phyloP scores from a whole-genome alignment of 345 rosid genomes.

The Carallia pectinifolia region DNA sequence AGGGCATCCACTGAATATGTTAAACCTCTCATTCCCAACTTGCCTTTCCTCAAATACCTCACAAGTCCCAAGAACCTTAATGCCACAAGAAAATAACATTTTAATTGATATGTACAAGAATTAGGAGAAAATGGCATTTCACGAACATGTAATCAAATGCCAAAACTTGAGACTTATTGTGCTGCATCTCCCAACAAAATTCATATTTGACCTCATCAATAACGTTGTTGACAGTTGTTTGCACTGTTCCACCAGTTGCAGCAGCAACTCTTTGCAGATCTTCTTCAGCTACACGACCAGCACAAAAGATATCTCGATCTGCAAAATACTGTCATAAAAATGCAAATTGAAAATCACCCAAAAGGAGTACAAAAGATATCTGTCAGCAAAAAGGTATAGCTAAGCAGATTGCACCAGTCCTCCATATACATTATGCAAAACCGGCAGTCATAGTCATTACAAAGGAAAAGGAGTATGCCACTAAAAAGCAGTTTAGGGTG shows the following conservation, averaged over 20 bases:
- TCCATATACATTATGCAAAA: too few relatives aligned
- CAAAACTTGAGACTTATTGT: not conserved
- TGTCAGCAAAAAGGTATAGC: too few relatives aligned
- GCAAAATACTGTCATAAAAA: constrained; percentile 81
- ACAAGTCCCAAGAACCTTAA: constrained; percentile 94
- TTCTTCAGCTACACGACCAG: constrained; percentile 98
- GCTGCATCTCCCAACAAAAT: not conserved
- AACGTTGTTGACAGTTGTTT: constrained; percentile 90
- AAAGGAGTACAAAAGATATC: not conserved
- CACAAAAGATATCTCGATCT: constrained; percentile 97
- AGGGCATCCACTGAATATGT: constrained; percentile 97
- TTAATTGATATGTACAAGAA: not conserved
- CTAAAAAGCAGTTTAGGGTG: too few relatives aligned
- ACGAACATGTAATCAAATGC: not conserved
- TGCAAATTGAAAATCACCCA: not conserved
- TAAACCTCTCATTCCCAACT: constrained; percentile 98
- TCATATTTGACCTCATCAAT: constrained; percentile 63
- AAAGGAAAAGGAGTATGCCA: too few relatives aligned
- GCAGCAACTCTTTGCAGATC: constrained; percentile 94
- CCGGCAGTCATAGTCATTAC: too few relatives aligned
- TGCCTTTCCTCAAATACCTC: constrained; percentile 95
- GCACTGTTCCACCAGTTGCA: constrained; percentile 94
- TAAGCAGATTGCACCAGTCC: too few relatives aligned
- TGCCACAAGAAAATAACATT: constrained; percentile 9
- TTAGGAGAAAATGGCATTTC: not conserved